A percentile compares a stretch with the other conserved stretches of the same genome.
Evolutionary conservation across 1,139 yeast species (phyloP).

Genomic region (Suhomyces terraborum): DNA sequence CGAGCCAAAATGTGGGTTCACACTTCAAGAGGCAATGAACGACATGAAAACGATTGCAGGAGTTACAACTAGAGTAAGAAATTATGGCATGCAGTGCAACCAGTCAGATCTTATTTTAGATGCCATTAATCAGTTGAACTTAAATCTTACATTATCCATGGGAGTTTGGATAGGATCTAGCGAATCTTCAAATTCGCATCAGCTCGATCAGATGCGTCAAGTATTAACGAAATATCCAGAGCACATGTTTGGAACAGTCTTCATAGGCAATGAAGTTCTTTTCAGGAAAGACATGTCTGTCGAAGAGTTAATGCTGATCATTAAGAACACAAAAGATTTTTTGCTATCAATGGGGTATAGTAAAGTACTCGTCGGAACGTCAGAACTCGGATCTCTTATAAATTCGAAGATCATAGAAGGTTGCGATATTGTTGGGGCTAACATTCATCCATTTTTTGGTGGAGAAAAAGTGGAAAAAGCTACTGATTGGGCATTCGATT

Average conservation of each 20-base stretch:
- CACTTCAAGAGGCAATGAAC: slow-evolving; percentile 48
- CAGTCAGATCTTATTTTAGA: slow-evolving; percentile 56
- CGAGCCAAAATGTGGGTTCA: slow-evolving; percentile 55
- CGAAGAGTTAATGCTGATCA: slow-evolving; percentile 41
- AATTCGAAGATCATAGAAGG: slow-evolving; percentile 35
- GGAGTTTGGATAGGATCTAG: slow-evolving; percentile 65
- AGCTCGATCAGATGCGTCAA: slow-evolving; percentile 45
- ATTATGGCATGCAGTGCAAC: slow-evolving; percentile 65
- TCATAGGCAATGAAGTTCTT: slow-evolving; percentile 65
- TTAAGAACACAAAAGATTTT: slow-evolving; percentile 44
- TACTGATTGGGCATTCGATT: slow-evolving; percentile 56
- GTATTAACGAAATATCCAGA: slow-evolving; percentile 49
- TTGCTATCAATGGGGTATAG: slow-evolving; percentile 33
- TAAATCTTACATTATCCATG: slow-evolving; percentile 59
- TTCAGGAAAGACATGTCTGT: slow-evolving; percentile 53
- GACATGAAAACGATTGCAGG: slow-evolving; percentile 61
- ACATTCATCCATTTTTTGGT: slow-evolving; percentile 69
- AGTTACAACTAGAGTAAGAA: slow-evolving; percentile 57
- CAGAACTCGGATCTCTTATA: slow-evolving; percentile 53
- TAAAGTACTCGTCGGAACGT: slow-evolving; percentile 55
- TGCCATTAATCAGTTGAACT: slow-evolving; percentile 50
- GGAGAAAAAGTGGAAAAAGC: slow-evolving; percentile 56
- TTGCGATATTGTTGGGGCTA: slow-evolving; percentile 63
- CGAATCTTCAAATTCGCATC: slow-evolving; percentile 41
- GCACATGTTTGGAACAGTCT: slow-evolving; percentile 50